Percentiles rank a stretch among this genome's conserved stretches.
Evolutionary conservation across 2,329 filamentous ascomycete species (phyloP).

Genomic region (Aspergillus amoenus): DNA sequence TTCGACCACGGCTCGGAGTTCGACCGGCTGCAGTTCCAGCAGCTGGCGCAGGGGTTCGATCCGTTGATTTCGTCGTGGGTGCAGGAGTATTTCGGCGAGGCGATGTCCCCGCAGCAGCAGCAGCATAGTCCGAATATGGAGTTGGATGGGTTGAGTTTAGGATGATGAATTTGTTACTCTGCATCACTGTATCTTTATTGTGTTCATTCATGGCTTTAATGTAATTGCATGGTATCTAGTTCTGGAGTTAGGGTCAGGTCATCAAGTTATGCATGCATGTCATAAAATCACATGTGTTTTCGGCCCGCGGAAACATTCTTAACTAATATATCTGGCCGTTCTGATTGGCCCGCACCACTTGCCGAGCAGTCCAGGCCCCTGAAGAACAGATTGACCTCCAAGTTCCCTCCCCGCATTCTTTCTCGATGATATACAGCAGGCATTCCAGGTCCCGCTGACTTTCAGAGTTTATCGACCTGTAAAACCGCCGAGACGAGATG

Average conservation of each 20-base stretch:
- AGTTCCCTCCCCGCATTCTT: too few relatives aligned
- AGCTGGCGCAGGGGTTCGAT: constrained; percentile 7
- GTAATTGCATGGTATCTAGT: not conserved
- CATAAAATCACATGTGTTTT: too few relatives aligned
- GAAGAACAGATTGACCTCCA: too few relatives aligned
- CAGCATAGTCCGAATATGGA: constrained; percentile 1
- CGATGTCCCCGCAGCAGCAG: not conserved
- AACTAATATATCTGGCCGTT: too few relatives aligned
- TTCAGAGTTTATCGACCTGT: too few relatives aligned
- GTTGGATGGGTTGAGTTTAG: constrained; percentile 1
- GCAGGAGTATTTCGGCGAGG: constrained; percentile 13
- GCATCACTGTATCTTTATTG: not conserved
- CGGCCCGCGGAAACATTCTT: too few relatives aligned
- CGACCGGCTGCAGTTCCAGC: not conserved
- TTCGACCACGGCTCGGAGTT: not conserved
- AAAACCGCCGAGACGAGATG: not conserved
- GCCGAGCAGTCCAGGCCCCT: too few relatives aligned
- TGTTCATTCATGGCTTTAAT: not conserved
- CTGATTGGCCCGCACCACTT: too few relatives aligned
- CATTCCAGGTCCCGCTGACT: too few relatives aligned
- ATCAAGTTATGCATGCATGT: too few relatives aligned
- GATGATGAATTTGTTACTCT: not conserved
- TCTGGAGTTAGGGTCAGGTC: not conserved
- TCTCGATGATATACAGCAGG: too few relatives aligned
- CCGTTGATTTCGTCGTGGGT: constrained; percentile 12